Percentiles rank a stretch among this genome's conserved stretches.
These are phyloP conservation scores for Boletellus emodensis DNA, from an alignment of 768 basidiomycete genomes.

Conservation along the genomic window DNA sequence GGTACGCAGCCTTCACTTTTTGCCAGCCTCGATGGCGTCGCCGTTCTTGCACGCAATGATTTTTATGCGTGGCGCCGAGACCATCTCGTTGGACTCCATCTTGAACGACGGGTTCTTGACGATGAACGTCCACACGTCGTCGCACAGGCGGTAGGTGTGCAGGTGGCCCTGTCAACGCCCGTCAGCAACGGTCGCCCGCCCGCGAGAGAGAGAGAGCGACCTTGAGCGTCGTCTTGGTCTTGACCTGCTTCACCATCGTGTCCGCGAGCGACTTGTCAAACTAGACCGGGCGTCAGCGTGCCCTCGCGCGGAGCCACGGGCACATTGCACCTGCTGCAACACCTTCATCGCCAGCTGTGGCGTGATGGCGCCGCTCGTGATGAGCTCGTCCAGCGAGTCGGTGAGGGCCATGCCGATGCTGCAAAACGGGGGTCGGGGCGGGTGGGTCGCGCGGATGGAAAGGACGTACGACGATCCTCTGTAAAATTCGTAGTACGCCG, in stretches of 20 bases:
- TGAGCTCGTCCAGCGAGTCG: constrained; percentile 97
- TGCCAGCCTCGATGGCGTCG: constrained; percentile 78
- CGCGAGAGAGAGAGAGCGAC: constrained; percentile 42
- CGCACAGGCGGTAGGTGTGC: constrained; percentile 87
- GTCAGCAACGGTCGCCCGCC: constrained; percentile 6
- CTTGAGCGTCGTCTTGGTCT: constrained; percentile 92
- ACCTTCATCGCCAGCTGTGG: constrained; percentile 99
- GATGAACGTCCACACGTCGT: constrained; percentile 99
- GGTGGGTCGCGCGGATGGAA: not conserved
- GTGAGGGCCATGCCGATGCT: constrained; percentile 98
- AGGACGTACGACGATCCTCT: constrained; percentile 79
- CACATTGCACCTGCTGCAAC: constrained; percentile 79
- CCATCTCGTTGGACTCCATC: constrained; percentile 87
- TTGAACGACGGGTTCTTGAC: constrained; percentile 92
- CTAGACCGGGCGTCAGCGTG: constrained; percentile 40
- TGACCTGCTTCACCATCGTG: constrained; percentile 89
- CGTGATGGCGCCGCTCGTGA: constrained; percentile 93
- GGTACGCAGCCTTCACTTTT: constrained; percentile 51
- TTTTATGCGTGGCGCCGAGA: constrained; percentile 78
- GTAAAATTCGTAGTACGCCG: constrained; percentile 91
- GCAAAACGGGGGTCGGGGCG: constrained; percentile 1
- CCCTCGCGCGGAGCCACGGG: constrained; percentile 10
- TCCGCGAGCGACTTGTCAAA: constrained; percentile 96
- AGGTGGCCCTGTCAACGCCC: constrained; percentile 67
- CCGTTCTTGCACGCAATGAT: constrained; percentile 98